Percentiles rank a stretch among this genome's conserved stretches.
phyloP scores from a whole-genome alignment of 1,139 yeast species.

The Candida neerlandica region DNA sequence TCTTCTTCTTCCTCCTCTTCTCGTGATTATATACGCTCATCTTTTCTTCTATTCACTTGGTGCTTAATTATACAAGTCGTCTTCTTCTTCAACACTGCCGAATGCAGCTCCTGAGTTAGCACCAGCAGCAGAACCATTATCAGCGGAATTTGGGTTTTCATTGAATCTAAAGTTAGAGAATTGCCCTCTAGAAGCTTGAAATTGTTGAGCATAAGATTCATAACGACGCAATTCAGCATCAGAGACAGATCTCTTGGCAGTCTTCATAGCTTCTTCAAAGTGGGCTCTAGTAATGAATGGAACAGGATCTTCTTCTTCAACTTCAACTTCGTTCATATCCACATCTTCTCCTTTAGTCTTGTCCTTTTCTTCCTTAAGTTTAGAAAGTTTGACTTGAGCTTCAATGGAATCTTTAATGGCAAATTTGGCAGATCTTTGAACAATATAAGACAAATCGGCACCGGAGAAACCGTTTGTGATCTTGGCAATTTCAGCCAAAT shows the following conservation, averaged over 20 bases:
- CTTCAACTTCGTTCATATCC: slow-evolving; percentile 54
- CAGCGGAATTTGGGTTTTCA: slow-evolving; percentile 29
- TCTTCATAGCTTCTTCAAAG: slow-evolving; percentile 99
- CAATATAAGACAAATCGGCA: slow-evolving; percentile 97
- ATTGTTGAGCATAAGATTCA: slow-evolving; percentile 97
- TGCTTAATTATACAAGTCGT: slow-evolving; percentile 80
- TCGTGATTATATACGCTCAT: background rate
- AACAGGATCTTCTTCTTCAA: slow-evolving; percentile 77
- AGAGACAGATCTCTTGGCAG: slow-evolving; percentile 95
- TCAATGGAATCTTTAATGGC: slow-evolving; percentile 98
- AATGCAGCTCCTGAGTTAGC: slow-evolving; percentile 38
- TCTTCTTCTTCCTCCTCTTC: background rate
- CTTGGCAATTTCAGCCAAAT: slow-evolving; percentile 84
- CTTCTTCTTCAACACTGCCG: slow-evolving; percentile 85
- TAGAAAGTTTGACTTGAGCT: slow-evolving; percentile 62
- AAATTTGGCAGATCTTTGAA: slow-evolving; percentile 96
- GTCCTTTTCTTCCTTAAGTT: slow-evolving; percentile 49
- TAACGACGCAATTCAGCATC: slow-evolving; percentile 98
- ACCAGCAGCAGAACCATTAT: slow-evolving; percentile 16
- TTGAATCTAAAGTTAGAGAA: slow-evolving; percentile 73
- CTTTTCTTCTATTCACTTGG: background rate
- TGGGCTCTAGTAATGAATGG: slow-evolving; percentile 92
- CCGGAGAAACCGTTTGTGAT: slow-evolving; percentile 97
- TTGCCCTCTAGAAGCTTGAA: slow-evolving; percentile 94
- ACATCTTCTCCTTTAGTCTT: slow-evolving; percentile 59